A percentile compares a stretch with the other conserved stretches of the same genome.
Evolutionary conservation across 2,329 filamentous ascomycete species (phyloP).

Genomic region (Dactylellina parvicollis): DNA sequence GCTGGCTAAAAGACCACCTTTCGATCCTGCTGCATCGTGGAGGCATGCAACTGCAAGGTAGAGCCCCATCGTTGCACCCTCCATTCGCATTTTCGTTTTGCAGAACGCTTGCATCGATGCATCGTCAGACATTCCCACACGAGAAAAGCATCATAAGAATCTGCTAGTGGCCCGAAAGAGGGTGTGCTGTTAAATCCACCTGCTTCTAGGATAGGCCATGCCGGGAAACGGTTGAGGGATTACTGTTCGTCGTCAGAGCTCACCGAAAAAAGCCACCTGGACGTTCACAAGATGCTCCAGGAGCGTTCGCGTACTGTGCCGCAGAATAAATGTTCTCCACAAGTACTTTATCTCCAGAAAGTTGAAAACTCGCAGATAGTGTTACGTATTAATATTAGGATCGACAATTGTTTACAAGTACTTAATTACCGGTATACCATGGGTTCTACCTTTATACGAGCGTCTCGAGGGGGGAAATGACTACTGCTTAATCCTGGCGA

Average conservation of each 20-base stretch:
- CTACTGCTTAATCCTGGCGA: slow-evolving; percentile 26
- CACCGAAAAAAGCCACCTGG: too few species aligned
- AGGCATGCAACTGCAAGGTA: slow-evolving; percentile 39
- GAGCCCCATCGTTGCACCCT: slow-evolving; percentile 15
- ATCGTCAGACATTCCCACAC: slow-evolving; percentile 26
- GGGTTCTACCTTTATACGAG: slow-evolving; percentile 21
- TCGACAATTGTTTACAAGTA: slow-evolving; percentile 6
- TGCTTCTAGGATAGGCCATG: slow-evolving; percentile 37
- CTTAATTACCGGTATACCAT: too few species aligned
- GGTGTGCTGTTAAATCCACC: slow-evolving; percentile 40
- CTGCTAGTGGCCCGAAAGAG: slow-evolving; percentile 4
- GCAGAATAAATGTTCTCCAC: neutral
- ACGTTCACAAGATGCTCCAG: slow-evolving; percentile 28
- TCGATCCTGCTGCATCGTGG: slow-evolving; percentile 1
- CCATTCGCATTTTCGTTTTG: slow-evolving; percentile 30
- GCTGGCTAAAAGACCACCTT: slow-evolving; percentile 31
- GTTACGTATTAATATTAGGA: slow-evolving; percentile 28
- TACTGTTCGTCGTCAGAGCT: slow-evolving; percentile 37
- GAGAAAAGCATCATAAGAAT: slow-evolving; percentile 17
- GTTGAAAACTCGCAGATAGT: neutral
- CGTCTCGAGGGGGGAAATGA: neutral
- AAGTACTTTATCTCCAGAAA: neutral
- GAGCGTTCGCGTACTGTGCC: neutral
- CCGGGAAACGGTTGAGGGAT: slow-evolving; percentile 36
- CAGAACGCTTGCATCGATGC: slow-evolving; percentile 42